These are phyloP conservation scores for Pestalotiopsis sp. DNA, from an alignment of 2,329 filamentous ascomycete species.

Conservation along the genomic window DNA sequence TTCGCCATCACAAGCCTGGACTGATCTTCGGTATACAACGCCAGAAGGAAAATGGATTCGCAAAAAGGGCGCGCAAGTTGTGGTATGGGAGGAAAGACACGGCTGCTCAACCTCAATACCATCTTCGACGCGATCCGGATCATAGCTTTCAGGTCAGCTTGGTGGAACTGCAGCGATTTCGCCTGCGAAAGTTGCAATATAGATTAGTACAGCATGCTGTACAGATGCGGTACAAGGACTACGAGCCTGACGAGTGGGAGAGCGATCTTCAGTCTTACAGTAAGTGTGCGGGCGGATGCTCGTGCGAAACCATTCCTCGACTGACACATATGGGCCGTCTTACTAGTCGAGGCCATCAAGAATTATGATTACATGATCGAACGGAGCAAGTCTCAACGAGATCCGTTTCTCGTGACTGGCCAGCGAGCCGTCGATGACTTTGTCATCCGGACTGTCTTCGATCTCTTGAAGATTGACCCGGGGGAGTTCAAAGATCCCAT, in stretches of 20 bases:
- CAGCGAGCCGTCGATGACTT: conserved; percentile 16
- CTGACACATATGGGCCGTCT: not conserved
- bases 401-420: conserved; percentile 18
- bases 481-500: not conserved
- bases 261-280: conserved; percentile 12
- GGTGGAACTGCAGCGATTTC: conserved; percentile 17
- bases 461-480: not conserved
- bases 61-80: not conserved
- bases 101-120: not conserved
- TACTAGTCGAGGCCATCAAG: conserved; percentile 15
- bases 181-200: conserved; percentile 15
- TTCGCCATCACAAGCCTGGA: not conserved
- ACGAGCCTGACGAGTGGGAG: conserved; percentile 5
- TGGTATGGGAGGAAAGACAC: not conserved
- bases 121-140: not conserved
- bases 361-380: conserved; percentile 21
- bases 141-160: conserved; percentile 15
- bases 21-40: not conserved
- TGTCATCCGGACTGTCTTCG: conserved; percentile 9
- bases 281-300: not conserved
- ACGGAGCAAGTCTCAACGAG: conserved; percentile 9
- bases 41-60: not conserved
- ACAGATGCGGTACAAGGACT: not conserved
- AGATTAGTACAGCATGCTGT: conserved; percentile 13
- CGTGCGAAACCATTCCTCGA: not conserved